Evolutionary conservation across 1,139 yeast species (phyloP), one percentile per base, ranked within the genome.

Genomic region (Arxiozyma bovina): DNA sequence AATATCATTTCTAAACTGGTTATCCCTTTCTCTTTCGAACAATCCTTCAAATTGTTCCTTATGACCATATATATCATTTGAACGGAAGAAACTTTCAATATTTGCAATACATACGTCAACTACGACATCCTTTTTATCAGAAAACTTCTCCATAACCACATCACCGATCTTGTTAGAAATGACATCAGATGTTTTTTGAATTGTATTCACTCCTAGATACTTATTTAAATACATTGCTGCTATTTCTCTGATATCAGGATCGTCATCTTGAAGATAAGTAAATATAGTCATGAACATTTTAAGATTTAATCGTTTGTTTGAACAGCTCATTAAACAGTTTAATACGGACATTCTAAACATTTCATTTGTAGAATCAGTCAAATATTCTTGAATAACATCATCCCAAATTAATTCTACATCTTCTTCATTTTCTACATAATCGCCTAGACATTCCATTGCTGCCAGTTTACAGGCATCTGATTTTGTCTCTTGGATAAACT

Each of bases 221-320:
- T 30, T 22, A 34, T 51, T 48, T 34, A 51, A 42, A 27, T 68
- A 70, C 2, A 59, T 47, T 0, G 82, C 69, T 0, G 81, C 74
- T 3, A 63, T 30, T 1, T 61, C 58, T 60, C 86, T 70, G 15
- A 82, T 71, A 11, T 71, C 77, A 9, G 73, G 76, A 58, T 83
- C 87, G 62, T 85, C 93, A 65, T 86, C 94, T 52, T 75, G 72
- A 18, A 83, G 66, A 56, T 73, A 77, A 18, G 67, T 63, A 57
- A 72, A 75, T 0, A 80, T 61, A 15, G 66, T 57, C 20, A 74
- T 60, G 30, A 66, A 54, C 12, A 64, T 59, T 21, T 52, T 50
- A 3, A 59, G 51, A 21, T 56, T 27, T 50, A 44, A 23, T 45
- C 41, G 7, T 41, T 53, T 22, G 53, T 58, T 20, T 58, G 63